These are phyloP conservation scores for Zarea fungicola DNA, from an alignment of 2,329 filamentous ascomycete genomes.

Conservation along the genomic window DNA sequence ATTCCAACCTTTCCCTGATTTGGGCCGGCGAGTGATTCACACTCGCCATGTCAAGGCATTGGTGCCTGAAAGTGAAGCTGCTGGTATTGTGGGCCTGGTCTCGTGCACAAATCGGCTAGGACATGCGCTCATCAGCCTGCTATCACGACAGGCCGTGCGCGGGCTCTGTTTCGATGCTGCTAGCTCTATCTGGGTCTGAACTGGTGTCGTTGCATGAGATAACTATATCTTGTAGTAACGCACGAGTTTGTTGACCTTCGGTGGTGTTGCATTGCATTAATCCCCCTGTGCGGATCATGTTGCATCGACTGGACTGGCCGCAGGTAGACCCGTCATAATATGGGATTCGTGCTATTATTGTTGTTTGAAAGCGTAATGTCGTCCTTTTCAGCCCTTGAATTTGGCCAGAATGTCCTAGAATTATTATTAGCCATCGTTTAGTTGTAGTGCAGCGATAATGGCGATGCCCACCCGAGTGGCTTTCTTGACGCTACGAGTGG, in stretches of 20 bases:
- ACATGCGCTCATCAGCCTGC: not conserved
- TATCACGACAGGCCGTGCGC: not conserved
- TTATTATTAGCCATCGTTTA: not conserved
- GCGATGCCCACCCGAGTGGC: slow-evolving; percentile 63
- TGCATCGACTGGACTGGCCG: too few relatives aligned
- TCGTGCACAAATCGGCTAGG: slow-evolving; percentile 6
- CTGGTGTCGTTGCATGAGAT: too few relatives aligned
- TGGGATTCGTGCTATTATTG: too few relatives aligned
- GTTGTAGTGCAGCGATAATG: not conserved
- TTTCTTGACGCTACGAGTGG: slow-evolving; percentile 71
- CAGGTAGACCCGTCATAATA: too few relatives aligned
- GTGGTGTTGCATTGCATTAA: too few relatives aligned
- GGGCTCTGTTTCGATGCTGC: too few relatives aligned
- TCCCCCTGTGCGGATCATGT: too few relatives aligned
- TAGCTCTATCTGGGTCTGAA: too few relatives aligned
- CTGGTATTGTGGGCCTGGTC: slow-evolving; percentile 11
- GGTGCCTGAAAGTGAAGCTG: not conserved
- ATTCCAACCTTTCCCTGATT: not conserved
- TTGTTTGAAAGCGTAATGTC: not conserved
- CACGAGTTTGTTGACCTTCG: too few relatives aligned
- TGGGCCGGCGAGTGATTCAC: not conserved
- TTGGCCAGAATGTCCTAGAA: slow-evolving; percentile 58
- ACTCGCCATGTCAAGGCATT: not conserved
- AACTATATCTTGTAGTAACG: too few relatives aligned
- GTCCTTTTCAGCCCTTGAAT: slow-evolving; percentile 55